These are phyloP conservation scores for Coemansia aciculifera DNA, from an alignment of 192 early-diverging fungal species.

Conservation along the genomic window DNA sequence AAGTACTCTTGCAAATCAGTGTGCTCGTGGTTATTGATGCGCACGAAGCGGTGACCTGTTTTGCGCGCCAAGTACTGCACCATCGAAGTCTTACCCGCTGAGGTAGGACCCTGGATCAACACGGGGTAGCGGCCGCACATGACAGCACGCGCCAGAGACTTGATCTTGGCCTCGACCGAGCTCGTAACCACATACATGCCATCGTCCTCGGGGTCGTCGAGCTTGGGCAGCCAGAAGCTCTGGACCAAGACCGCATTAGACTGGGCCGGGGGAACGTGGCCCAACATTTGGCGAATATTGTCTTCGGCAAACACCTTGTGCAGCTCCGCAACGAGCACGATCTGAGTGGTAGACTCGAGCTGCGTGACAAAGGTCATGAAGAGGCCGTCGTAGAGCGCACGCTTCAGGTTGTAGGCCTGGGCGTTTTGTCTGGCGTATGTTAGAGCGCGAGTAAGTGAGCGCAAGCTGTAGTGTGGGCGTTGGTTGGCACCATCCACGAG, in stretches of 20 bases:
- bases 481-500: conserved; percentile 89
- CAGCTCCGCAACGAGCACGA: conserved; percentile 35
- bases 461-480: conserved; percentile 87
- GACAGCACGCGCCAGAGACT: conserved; percentile 85
- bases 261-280: conserved; percentile 20
- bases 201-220: conserved; percentile 36
- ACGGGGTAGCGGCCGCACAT: conserved; percentile 90
- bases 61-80: conserved; percentile 90
- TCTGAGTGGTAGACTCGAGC: conserved; percentile 70
- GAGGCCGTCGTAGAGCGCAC: conserved; percentile 91
- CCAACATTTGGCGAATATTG: conserved; percentile 34
- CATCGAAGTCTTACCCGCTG: conserved; percentile 97
- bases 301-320: conserved; percentile 29
- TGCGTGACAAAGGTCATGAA: conserved; percentile 95
- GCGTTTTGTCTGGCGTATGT: conserved; percentile 74
- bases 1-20: conserved; percentile 98
- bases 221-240: conserved; percentile 79
- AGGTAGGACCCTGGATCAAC: conserved; percentile 97
- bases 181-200: conserved; percentile 80
- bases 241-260: conserved; percentile 71
- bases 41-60: conserved; percentile 92
- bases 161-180: conserved; percentile 85
- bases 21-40: conserved; percentile 99
- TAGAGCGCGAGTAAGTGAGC: conserved; percentile 86
- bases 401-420: conserved; percentile 73